Evolutionary conservation across 2,329 filamentous ascomycete species (phyloP).

Genomic region (Cercospora sp.): DNA sequence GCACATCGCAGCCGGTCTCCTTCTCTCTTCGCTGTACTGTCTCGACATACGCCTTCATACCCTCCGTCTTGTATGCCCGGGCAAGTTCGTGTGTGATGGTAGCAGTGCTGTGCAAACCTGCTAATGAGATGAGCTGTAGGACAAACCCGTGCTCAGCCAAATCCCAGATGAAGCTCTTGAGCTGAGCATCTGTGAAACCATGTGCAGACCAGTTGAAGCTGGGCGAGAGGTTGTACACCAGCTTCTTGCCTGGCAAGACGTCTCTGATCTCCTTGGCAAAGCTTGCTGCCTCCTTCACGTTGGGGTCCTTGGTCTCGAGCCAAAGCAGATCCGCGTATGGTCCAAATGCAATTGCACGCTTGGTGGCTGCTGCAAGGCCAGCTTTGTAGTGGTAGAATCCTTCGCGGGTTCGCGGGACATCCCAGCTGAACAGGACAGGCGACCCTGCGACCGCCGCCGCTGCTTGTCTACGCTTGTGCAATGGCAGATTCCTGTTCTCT

Average conservation of each 20-base stretch:
- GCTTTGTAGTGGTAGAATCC: constrained; percentile 89
- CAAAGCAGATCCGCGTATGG: constrained; percentile 93
- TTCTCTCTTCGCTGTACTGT: constrained; percentile 87
- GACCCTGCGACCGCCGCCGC: constrained; percentile 66
- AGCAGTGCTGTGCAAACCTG: constrained; percentile 63
- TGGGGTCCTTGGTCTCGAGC: constrained; percentile 93
- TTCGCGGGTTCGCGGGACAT: constrained; percentile 87
- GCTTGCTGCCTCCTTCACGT: constrained; percentile 70
- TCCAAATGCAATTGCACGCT: constrained; percentile 86
- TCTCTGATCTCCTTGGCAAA: constrained; percentile 76
- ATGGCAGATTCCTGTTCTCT: constrained; percentile 70
- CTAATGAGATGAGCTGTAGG: constrained; percentile 64
- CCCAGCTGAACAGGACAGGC: constrained; percentile 82
- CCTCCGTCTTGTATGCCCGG: constrained; percentile 78
- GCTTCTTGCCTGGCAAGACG: constrained; percentile 72
- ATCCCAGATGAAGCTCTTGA: constrained; percentile 95
- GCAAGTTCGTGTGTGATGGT: constrained; percentile 73
- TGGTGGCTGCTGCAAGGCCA: constrained; percentile 82
- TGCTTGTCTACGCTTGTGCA: constrained; percentile 72
- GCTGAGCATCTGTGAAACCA: constrained; percentile 77
- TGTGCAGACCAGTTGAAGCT: constrained; percentile 99
- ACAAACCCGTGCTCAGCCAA: constrained; percentile 81
- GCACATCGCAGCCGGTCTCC: constrained; percentile 84
- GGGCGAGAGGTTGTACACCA: constrained; percentile 94
- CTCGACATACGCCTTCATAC: constrained; percentile 97